Base-by-base conservation (phyloP, 129 eudicot species). In the Arctium minus region DNA sequence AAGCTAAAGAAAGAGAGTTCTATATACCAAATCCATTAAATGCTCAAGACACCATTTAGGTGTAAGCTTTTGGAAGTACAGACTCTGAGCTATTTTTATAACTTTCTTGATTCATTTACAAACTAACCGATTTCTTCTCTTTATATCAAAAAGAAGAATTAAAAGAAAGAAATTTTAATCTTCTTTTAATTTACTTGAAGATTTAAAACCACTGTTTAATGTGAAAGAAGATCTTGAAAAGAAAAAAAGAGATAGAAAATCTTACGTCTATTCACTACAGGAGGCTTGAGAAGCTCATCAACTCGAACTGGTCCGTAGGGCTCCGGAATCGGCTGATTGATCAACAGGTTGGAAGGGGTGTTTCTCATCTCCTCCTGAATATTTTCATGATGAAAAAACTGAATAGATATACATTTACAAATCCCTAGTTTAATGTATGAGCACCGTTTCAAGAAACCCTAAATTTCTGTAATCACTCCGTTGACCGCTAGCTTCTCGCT, bases 251-350 rank as follows among this genome's bases (percentile, higher is more conserved):
- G 53, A 73, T 6, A 11, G 0, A 3, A 62, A 50, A 50, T 80
- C 98, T 91, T 84, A 96, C 99, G 97, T 81, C 97, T 84, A 86
- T 91, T 96, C 30, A 94, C 92, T 44, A 85, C 94, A 0, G 98
- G 97, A 72, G 97, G 94, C 86, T 90, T 93, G 0, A 94, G 99
- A 75, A 93, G 93, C 83, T 93, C 97, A 76, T 93, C 97, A 8
- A 92, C 75, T 53, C 93, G 90, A 72, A 93, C 75, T 0, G 97
- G 89, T 89, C 81, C 77, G 37, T 90, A 32, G 4, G 87, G 38
- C 70, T 85, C 84, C 3, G 91, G 91, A 76, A 80, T 87, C 1
- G 87, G 84, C 76, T 90, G 97, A 85, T 93, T 95, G 50, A 91
- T 81, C 81, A 91, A 75, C 90, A 93, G 80, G 82, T 86, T 93